phyloP scores from a whole-genome alignment of 225 moss, liverwort and hornwort species.

The Rhytidiadelphus loreus region DNA sequence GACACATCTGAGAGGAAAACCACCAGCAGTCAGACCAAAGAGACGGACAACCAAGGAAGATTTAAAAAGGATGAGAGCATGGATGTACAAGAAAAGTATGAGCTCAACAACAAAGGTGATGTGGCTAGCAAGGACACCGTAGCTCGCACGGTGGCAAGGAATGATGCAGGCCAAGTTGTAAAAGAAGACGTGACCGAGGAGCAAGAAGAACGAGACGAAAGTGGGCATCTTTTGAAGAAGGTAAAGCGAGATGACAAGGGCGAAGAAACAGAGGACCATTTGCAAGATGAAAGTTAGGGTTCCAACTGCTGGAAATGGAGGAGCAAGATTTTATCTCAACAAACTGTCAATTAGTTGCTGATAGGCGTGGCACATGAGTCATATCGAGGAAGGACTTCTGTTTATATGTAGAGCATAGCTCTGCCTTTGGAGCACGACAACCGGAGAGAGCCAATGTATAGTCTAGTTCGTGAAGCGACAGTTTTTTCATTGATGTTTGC shows the following conservation, averaged over 20 bases:
- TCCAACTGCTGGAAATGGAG: not conserved
- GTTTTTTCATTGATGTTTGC: not conserved
- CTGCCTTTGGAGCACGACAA: not conserved
- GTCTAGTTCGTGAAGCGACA: not conserved
- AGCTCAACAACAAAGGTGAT: slow-evolving; percentile 1
- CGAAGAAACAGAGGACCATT: not conserved
- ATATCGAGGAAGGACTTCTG: not conserved
- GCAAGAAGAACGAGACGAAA: slow-evolving; percentile 18
- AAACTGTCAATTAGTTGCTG: not conserved
- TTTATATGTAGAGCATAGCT: not conserved
- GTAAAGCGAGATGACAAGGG: not conserved
- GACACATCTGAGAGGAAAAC: not conserved
- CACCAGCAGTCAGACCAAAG: not conserved
- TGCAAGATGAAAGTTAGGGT: not conserved
- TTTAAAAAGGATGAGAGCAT: slow-evolving; percentile 15
- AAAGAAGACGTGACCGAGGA: slow-evolving; percentile 10
- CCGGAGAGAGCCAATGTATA: not conserved
- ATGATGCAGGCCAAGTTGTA: slow-evolving; percentile 10
- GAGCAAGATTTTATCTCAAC: not conserved
- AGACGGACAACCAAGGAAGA: slow-evolving; percentile 5
- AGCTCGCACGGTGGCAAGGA: slow-evolving; percentile 11
- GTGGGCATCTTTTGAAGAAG: slow-evolving; percentile 11
- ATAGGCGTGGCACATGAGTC: not conserved
- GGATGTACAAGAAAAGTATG: slow-evolving; percentile 7
- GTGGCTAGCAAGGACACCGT: slow-evolving; percentile 15